Evolutionary conservation across 148 eudicot genomes (phyloP).

Genomic region (Rhododendron simsii): DNA sequence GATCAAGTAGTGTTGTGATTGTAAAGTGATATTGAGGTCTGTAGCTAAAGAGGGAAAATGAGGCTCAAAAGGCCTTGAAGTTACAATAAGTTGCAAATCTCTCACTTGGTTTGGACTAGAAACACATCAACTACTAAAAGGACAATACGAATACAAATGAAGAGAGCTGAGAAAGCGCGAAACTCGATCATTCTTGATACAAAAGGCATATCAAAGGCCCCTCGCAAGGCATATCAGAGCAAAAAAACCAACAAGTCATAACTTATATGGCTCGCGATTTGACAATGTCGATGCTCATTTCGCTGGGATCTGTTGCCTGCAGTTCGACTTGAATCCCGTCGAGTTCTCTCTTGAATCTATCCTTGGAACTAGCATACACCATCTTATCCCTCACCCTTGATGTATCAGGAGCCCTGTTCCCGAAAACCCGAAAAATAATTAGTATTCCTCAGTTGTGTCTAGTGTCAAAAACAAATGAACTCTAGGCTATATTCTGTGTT

Average conservation of each 20-base stretch:
- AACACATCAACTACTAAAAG: not conserved
- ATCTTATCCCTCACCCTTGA: conserved; percentile 86
- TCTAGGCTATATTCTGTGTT: not conserved
- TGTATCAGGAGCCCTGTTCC: conserved; percentile 64
- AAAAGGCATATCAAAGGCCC: not conserved
- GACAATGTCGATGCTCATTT: conserved; percentile 78
- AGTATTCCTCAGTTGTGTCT: not conserved
- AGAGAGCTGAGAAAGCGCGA: not conserved
- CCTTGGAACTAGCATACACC: conserved; percentile 94
- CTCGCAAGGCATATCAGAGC: not conserved
- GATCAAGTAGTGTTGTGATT: not conserved
- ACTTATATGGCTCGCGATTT: conserved; percentile 42
- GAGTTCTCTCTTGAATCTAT: conserved; percentile 83
- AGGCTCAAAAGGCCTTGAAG: not conserved
- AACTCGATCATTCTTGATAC: not conserved
- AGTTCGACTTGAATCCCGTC: conserved; percentile 85
- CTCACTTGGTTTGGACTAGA: not conserved
- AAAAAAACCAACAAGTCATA: not conserved
- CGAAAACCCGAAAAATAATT: not conserved
- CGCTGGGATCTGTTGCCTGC: conserved; percentile 88
- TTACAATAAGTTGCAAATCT: not conserved
- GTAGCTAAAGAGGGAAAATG: not conserved
- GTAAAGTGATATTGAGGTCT: not conserved
- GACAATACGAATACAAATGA: not conserved
- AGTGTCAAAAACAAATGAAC: not conserved